These are phyloP conservation scores for Fraxinus anomala DNA, from an alignment of 257 asterid genomes.

Conservation along the genomic window DNA sequence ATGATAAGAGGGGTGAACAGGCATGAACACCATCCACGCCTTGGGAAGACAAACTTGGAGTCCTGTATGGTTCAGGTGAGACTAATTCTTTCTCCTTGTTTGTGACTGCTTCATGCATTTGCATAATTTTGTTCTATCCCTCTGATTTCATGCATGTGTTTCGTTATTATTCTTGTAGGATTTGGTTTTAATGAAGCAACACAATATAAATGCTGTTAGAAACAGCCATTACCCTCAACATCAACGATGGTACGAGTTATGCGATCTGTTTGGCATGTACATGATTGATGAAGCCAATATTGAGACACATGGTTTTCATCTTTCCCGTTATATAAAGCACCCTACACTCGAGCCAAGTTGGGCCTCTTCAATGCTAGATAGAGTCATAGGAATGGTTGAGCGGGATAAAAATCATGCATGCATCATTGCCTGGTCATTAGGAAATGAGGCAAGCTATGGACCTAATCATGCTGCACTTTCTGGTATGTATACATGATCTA, in stretches of 20 bases:
- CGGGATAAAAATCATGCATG: conserved; percentile 96
- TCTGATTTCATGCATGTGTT: conserved; percentile 1
- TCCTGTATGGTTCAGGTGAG: conserved; percentile 95
- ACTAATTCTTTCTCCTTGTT: conserved; percentile 25
- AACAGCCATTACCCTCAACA: conserved; percentile 99
- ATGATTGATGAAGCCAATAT: conserved; percentile 99
- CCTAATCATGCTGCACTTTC: conserved; percentile 92
- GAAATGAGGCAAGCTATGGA: conserved; percentile 94
- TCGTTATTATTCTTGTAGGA: conserved; percentile 51
- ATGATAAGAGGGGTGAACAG: conserved; percentile 94
- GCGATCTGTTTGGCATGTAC: conserved; percentile 98
- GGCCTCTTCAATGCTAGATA: conserved; percentile 90
- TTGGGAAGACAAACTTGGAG: conserved; percentile 94
- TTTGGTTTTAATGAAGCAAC: conserved; percentile 90
- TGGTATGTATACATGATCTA: conserved; percentile 48
- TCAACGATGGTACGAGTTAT: conserved; percentile 92
- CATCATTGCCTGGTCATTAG: conserved; percentile 92
- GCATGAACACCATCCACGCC: conserved; percentile 97
- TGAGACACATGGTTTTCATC: conserved; percentile 95
- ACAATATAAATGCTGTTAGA: conserved; percentile 90
- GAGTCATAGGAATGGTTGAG: conserved; percentile 96
- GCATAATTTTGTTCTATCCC: background rate
- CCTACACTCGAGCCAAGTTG: conserved; percentile 80
- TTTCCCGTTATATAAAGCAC: conserved; percentile 62
- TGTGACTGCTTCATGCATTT: conserved; percentile 14